A percentile compares a stretch with the other conserved stretches of the same genome.
Evolutionary conservation across 1,284 basidiomycete species (phyloP).

Genomic region (Cronartium quercuum): DNA sequence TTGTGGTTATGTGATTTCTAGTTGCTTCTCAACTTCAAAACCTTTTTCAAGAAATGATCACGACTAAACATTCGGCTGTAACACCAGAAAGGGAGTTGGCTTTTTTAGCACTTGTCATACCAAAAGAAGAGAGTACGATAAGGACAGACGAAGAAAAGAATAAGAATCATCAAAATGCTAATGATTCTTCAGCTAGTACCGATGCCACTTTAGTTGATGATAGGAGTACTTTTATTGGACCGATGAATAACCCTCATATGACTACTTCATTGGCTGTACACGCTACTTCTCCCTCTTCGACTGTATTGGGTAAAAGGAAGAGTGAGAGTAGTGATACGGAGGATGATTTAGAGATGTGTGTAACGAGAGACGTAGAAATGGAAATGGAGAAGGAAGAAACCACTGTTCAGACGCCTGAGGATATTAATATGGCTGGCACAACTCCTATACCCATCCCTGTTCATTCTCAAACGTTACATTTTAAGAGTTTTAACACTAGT

Average conservation of each 20-base stretch:
- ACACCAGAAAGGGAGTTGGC: slow-evolving; percentile 79
- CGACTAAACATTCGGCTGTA: slow-evolving; percentile 61
- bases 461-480: not conserved
- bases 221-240: not conserved
- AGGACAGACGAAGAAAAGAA: not conserved
- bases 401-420: slow-evolving; percentile 1
- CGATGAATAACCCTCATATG: not conserved
- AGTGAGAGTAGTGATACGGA: slow-evolving; percentile 49
- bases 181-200: slow-evolving; percentile 72
- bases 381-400: slow-evolving; percentile 16
- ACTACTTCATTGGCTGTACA: slow-evolving; percentile 41
- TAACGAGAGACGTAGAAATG: not conserved
- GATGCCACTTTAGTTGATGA: slow-evolving; percentile 77
- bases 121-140: slow-evolving; percentile 67
- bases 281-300: slow-evolving; percentile 47
- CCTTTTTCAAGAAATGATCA: slow-evolving; percentile 71
- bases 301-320: slow-evolving; percentile 66
- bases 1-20: slow-evolving; percentile 47
- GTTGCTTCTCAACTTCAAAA: slow-evolving; percentile 71
- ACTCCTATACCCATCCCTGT: not conserved
- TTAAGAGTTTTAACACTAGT: too few relatives aligned
- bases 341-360: slow-evolving; percentile 37
- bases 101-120: slow-evolving; percentile 83
- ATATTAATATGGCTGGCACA: not conserved
- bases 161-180: slow-evolving; percentile 51